Evolutionary conservation across 2,329 filamentous ascomycete species (phyloP), one percentile per base, ranked within the genome.

Genomic region (Lachnellula occidentalis): DNA sequence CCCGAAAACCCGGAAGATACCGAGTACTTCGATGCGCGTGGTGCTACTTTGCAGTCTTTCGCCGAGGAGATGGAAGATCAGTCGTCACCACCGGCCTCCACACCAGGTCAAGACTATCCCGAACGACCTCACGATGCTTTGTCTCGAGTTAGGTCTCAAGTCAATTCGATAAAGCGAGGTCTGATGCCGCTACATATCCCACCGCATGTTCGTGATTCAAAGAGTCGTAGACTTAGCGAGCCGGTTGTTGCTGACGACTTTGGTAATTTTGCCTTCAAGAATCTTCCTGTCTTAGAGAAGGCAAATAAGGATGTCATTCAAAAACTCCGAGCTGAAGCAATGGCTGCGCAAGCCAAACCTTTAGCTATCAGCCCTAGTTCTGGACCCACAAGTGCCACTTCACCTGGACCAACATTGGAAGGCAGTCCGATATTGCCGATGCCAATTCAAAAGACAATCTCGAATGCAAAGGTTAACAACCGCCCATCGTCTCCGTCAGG

Each of bases 271-370:
- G 84, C 90, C 39, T 99, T 96, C 78, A 99, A 99, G 74, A 99
- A 99, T 65, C 75, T 99, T 48, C 92, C 92, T 0, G 92, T 97
- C 19, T 78, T 99, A 17, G 94, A 97, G 66, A 97, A 96, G 71
- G 94, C 94, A 52, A 99, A 99, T 73, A 99, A 99, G 69, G 94
- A 99, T 66, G 91, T 97, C 31, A 96, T 99, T 34, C 92, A 97
- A 66, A 97, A 97, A 70, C 77, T 99, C 54, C 86, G 92, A 11
- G 90, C 92, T 21, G 92, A 97, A 71, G 92, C 94, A 3, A 79
- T 96, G 74, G 91, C 82, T 2, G 73, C 77, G 2, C 82, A 85
- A 61, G 81, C 71, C 66, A 85, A 85, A 65, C 65, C 72, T 34
- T 45, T 41, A 12, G 49, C 59, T 17, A 51, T 62, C 17, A 66